phyloP scores from a whole-genome alignment of 352 stramenopile genomes.

The Pythium monospermum region DNA sequence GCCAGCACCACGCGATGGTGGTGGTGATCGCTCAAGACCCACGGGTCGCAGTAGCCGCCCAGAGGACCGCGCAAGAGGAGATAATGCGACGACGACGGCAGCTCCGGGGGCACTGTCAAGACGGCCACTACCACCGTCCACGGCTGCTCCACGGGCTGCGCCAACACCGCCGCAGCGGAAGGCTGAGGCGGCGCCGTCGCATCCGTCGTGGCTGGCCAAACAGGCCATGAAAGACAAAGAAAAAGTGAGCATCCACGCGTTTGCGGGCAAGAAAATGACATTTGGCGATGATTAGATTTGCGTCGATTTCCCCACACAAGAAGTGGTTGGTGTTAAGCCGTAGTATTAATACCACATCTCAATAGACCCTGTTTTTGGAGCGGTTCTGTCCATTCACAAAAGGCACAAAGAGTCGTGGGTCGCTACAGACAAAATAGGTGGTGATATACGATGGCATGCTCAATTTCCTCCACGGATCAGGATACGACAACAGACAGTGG shows the following conservation, averaged over 20 bases:
- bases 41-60: background rate
- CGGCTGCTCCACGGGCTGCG: slow-evolving; percentile 1
- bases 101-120: background rate
- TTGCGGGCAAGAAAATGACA: slow-evolving; percentile 81
- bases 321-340: too few relatives aligned
- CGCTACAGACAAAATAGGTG: slow-evolving; percentile 2
- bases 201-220: slow-evolving; percentile 75
- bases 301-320: too few relatives aligned
- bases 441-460: background rate
- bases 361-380: too few relatives aligned
- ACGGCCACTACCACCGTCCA: background rate
- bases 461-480: too few relatives aligned
- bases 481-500: too few relatives aligned
- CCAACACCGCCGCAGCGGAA: slow-evolving; percentile 12
- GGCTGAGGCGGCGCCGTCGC: slow-evolving; percentile 27
- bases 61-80: too few relatives aligned
- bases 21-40: slow-evolving; percentile 7
- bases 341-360: too few relatives aligned
- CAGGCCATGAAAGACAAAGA: slow-evolving; percentile 81
- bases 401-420: too few relatives aligned
- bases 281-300: slow-evolving; percentile 57
- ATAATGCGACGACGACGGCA: slow-evolving; percentile 11
- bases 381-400: too few relatives aligned
- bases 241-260: slow-evolving; percentile 58
- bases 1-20: slow-evolving; percentile 6